Evolutionary conservation across 305 asterid genomes (phyloP).

Genomic region (Solanum hybrid): DNA sequence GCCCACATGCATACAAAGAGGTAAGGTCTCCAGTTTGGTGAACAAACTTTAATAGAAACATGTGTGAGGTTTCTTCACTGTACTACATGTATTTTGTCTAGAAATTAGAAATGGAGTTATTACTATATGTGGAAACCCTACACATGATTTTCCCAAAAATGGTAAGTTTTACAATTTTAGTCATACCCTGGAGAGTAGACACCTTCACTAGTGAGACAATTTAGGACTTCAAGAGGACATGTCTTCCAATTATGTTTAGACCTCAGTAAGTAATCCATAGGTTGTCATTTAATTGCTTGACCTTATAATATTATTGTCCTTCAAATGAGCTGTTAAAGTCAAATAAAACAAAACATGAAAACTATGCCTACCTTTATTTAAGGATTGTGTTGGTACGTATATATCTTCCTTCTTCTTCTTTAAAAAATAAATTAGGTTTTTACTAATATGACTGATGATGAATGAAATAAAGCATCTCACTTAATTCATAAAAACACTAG

Average conservation of each 20-base stretch:
- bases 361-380: background rate
- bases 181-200: background rate
- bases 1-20: background rate
- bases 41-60: constrained; percentile 1
- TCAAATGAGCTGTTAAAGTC: background rate
- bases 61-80: background rate
- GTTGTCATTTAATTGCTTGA: background rate
- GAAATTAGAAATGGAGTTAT: background rate
- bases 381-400: background rate
- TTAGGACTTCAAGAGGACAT: background rate
- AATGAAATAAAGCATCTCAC: background rate
- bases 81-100: background rate
- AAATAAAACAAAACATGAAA: background rate
- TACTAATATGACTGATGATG: background rate
- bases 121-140: background rate
- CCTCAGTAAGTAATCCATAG: background rate
- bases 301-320: background rate
- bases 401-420: background rate
- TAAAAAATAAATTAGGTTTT: no score
- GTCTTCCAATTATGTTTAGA: background rate
- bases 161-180: constrained; percentile 6
- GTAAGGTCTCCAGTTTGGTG: constrained; percentile 15
- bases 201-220: background rate
- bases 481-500: background rate
- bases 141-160: constrained; percentile 11